Conservation (phyloP, 495 filamentous ascomycete genomes). For the Neurospora pannonica region DNA sequence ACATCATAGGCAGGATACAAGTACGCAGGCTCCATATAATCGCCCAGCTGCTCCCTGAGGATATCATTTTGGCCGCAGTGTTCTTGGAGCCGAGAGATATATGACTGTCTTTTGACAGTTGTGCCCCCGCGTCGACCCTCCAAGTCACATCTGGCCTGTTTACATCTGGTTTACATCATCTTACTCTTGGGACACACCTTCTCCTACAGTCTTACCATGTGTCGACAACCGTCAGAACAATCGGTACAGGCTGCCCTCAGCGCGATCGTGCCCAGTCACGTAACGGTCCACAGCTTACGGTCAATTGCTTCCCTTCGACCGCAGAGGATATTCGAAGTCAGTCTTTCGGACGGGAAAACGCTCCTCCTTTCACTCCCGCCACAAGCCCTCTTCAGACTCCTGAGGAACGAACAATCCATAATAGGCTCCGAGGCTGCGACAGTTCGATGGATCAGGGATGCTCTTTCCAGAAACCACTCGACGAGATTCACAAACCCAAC, state of each 20-base stretch:
- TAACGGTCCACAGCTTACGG: slow-evolving; percentile 20
- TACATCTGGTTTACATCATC: background rate
- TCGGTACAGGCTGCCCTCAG: slow-evolving; percentile 24
- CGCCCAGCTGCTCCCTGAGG: background rate
- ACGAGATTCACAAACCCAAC: background rate
- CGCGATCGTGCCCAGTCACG: slow-evolving; percentile 15
- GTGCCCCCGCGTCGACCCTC: background rate
- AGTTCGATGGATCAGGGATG: slow-evolving; percentile 21
- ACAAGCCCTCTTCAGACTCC: slow-evolving; percentile 23
- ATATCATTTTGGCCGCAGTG: background rate
- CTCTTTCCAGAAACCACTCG: background rate
- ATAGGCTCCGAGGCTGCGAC: slow-evolving; percentile 24
- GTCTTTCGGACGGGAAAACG: slow-evolving; percentile 21
- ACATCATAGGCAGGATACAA: background rate
- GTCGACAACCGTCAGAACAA: slow-evolving; percentile 22
- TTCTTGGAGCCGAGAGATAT: background rate
- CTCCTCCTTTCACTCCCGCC: slow-evolving; percentile 29
- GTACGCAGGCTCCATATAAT: background rate
- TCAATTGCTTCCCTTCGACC: slow-evolving; percentile 21
- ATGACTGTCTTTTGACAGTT: background rate
- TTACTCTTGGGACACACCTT: background rate
- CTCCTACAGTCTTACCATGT: slow-evolving; percentile 17
- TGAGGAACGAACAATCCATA: slow-evolving; percentile 30
- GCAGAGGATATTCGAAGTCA: slow-evolving; percentile 25
- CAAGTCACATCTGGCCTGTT: background rate